Percentiles rank a stretch among this genome's conserved stretches.
Conservation (phyloP, 805 yeast genomes). For the Starmerella bombi region DNA sequence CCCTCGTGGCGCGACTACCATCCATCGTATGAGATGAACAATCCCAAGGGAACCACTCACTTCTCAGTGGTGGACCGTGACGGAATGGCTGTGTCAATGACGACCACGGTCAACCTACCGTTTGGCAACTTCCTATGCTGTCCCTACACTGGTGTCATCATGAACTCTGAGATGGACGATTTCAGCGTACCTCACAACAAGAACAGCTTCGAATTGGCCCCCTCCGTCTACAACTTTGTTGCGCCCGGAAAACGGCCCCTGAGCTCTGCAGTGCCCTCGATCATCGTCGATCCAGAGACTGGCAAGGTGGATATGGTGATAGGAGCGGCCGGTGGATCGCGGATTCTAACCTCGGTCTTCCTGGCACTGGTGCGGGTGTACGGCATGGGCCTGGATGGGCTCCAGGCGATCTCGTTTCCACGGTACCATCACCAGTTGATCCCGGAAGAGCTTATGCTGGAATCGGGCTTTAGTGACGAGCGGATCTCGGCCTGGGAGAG, state of each 20-base stretch:
- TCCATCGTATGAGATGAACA: conserved; percentile 63
- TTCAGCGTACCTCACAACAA: conserved; percentile 57
- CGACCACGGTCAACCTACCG: conserved; percentile 72
- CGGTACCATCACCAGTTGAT: conserved; percentile 80
- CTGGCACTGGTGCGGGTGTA: conserved; percentile 63
- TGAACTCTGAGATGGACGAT: conserved; percentile 92
- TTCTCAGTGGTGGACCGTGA: conserved; percentile 61
- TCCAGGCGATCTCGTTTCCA: conserved; percentile 65
- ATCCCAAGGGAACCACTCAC: conserved; percentile 88
- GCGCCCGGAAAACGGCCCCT: conserved; percentile 70
- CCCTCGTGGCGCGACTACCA: conserved; percentile 54
- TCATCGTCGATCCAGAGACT: conserved; percentile 32
- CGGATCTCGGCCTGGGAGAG: conserved; percentile 28
- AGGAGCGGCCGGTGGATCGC: conserved; percentile 92
- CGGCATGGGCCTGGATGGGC: conserved; percentile 42
- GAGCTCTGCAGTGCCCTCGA: conserved; percentile 69
- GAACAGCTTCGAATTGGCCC: conserved; percentile 69
- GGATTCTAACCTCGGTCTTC: conserved; percentile 69
- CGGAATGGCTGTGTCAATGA: conserved; percentile 71
- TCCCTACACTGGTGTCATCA: conserved; percentile 62
- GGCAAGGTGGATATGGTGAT: conserved; percentile 45
- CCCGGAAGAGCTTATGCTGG: conserved; percentile 56
- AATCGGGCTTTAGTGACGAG: conserved; percentile 33
- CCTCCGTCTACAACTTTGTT: conserved; percentile 68
- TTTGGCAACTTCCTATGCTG: conserved; percentile 82